These are phyloP conservation scores for Maudiozyma bulderi DNA, from an alignment of 805 yeast genomes.

Conservation along the genomic window DNA sequence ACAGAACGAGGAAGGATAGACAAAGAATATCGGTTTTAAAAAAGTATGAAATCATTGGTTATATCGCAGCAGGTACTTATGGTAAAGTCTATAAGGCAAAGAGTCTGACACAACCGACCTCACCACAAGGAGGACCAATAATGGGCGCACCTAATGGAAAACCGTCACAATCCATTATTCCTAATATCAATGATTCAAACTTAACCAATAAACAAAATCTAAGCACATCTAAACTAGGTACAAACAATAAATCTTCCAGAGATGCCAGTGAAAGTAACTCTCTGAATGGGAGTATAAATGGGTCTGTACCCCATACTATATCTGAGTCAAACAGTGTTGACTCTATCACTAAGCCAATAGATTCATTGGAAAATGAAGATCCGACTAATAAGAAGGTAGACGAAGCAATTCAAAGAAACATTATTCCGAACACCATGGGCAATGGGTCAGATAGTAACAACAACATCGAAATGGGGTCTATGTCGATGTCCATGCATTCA, in stretches of 20 bases:
- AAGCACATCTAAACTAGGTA: not conserved
- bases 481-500: not conserved
- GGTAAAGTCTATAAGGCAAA: constrained; percentile 94
- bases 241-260: not conserved
- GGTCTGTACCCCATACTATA: not conserved
- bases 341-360: no score
- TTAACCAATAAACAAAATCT: not conserved
- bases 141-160: not conserved
- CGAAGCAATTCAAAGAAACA: not conserved
- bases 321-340: no score
- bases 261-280: not conserved
- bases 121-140: not conserved
- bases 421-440: not conserved
- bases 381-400: no score
- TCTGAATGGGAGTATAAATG: not conserved
- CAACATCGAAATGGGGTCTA: no score
- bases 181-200: not conserved
- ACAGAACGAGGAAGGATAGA: constrained; percentile 54
- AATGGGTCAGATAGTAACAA: not conserved
- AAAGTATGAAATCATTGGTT: constrained; percentile 81
- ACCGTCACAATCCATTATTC: not conserved
- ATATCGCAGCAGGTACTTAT: constrained; percentile 97
- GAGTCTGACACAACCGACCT: constrained; percentile 7
- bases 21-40: constrained; percentile 66
- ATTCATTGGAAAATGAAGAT: no score